These are phyloP conservation scores for Suillus tomentosus DNA, from an alignment of 768 basidiomycete genomes.

Conservation along the genomic window DNA sequence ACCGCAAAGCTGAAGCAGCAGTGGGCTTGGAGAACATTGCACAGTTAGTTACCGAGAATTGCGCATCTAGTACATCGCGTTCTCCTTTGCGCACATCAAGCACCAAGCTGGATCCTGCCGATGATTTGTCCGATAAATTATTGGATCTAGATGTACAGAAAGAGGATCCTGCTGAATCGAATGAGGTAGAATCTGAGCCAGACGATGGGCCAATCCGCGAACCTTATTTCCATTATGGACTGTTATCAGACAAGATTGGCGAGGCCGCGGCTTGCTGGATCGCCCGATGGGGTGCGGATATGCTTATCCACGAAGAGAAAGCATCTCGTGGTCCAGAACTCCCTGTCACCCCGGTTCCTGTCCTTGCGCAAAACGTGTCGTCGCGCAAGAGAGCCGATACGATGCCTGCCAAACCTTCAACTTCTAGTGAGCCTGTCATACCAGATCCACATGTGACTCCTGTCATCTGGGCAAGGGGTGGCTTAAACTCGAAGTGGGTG, in stretches of 20 bases:
- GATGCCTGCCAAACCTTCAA: slow-evolving; percentile 25
- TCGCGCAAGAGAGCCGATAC: slow-evolving; percentile 34
- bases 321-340: slow-evolving; percentile 19
- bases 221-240: slow-evolving; percentile 74
- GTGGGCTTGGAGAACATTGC: slow-evolving; percentile 74
- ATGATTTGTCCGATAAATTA: slow-evolving; percentile 33
- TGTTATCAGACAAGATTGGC: slow-evolving; percentile 88
- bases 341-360: slow-evolving; percentile 20
- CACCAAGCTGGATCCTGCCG: slow-evolving; percentile 17
- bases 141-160: slow-evolving; percentile 36
- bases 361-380: slow-evolving; percentile 17
- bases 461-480: slow-evolving; percentile 72
- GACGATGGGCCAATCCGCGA: slow-evolving; percentile 20
- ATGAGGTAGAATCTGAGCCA: slow-evolving; percentile 31
- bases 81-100: neutral
- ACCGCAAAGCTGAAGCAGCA: slow-evolving; percentile 57
- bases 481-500: slow-evolving; percentile 73
- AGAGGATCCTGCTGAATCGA: slow-evolving; percentile 39
- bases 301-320: slow-evolving; percentile 65
- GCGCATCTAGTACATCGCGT: slow-evolving; percentile 11
- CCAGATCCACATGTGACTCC: slow-evolving; percentile 37
- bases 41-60: slow-evolving; percentile 40
- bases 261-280: slow-evolving; percentile 90
- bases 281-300: slow-evolving; percentile 79
- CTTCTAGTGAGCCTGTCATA: slow-evolving; percentile 16